phyloP scores from a whole-genome alignment of 768 basidiomycete genomes.

The Leucocoprinus birnbaumii region DNA sequence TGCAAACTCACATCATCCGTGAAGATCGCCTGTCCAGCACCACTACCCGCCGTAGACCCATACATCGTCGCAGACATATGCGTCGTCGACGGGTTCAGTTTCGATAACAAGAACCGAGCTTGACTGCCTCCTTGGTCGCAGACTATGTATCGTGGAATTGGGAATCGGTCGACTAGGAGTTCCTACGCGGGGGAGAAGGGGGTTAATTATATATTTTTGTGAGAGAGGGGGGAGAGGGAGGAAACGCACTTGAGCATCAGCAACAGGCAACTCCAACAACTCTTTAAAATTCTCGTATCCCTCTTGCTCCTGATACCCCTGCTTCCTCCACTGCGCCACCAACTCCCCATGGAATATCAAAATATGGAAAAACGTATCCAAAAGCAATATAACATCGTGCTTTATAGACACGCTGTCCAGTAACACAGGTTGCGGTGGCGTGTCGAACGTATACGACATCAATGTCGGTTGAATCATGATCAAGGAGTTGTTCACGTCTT shows the following conservation, averaged over 20 bases:
- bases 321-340: conserved; percentile 96
- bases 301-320: conserved; percentile 97
- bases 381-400: conserved; percentile 91
- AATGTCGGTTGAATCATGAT: conserved; percentile 99
- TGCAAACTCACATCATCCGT: conserved; percentile 98
- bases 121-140: conserved; percentile 98
- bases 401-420: conserved; percentile 98
- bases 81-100: conserved; percentile 96
- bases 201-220: background rate
- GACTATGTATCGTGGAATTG: conserved; percentile 96
- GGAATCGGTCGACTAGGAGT: conserved; percentile 91
- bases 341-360: conserved; percentile 99
- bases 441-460: conserved; percentile 97
- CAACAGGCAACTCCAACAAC: conserved; percentile 79
- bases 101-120: conserved; percentile 95
- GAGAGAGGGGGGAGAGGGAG: background rate
- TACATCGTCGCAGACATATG: conserved; percentile 94
- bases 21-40: conserved; percentile 89
- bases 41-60: conserved; percentile 65
- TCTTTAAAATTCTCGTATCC: conserved; percentile 99
- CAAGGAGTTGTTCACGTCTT: conserved; percentile 98
- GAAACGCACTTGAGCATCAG: conserved; percentile 76
- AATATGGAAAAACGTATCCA: conserved; percentile 99
- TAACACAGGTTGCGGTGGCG: conserved; percentile 87
- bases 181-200: conserved; percentile 50